Conservation (phyloP, 345 rosid species). For the Atalantia buxifolia region DNA sequence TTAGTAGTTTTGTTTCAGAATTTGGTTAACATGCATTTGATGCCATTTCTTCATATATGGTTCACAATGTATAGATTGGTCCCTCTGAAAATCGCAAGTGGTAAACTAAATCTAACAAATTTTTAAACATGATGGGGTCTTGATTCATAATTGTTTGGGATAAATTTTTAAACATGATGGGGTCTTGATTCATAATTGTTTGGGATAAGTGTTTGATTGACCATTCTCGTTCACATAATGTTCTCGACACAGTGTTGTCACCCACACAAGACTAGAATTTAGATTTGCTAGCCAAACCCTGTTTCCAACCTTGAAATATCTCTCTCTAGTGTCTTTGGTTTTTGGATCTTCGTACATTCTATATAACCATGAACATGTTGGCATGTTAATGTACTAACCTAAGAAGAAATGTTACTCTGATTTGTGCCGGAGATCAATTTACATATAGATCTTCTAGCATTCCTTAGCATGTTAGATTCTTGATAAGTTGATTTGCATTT, state of each 20-base stretch:
- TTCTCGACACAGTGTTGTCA: background rate
- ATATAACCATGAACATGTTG: background rate
- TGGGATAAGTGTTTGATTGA: background rate
- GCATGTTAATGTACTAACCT: background rate
- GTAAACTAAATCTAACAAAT: background rate
- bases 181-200: background rate
- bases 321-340: background rate
- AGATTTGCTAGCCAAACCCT: background rate
- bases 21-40: background rate
- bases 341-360: background rate
- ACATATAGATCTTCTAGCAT: background rate
- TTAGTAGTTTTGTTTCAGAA: background rate
- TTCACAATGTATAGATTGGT: background rate
- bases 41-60: background rate
- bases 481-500: background rate
- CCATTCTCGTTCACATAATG: background rate
- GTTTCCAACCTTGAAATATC: background rate
- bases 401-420: background rate
- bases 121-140: background rate
- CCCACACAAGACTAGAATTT: background rate
- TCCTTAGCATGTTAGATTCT: too few relatives aligned
- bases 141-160: background rate
- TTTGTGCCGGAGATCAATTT: background rate
- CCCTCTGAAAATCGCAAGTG: background rate
- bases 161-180: background rate